A percentile compares a stretch with the other conserved stretches of the same genome.
Evolutionary conservation across 2,329 filamentous ascomycete genomes (phyloP).

Genomic region (Fusarium chlamydosporum): DNA sequence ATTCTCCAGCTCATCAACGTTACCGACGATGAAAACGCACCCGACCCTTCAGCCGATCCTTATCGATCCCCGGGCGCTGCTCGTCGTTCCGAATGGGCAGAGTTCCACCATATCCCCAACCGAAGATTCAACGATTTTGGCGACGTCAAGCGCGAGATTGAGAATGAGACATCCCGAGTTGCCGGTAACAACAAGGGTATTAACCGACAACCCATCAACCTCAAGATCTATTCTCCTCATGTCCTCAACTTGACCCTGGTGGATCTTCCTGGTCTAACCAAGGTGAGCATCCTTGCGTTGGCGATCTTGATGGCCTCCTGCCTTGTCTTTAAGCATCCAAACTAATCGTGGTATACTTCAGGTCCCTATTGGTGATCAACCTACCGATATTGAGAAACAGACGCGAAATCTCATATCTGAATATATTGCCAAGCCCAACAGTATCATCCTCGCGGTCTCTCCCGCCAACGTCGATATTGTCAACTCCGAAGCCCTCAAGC

Average conservation of each 20-base stretch:
- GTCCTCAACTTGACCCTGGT: slow-evolving; percentile 97
- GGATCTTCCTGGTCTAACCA: slow-evolving; percentile 94
- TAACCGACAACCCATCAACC: slow-evolving; percentile 95
- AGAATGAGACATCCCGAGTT: slow-evolving; percentile 94
- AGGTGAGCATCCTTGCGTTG: slow-evolving; percentile 67
- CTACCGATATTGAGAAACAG: slow-evolving; percentile 98
- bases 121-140: slow-evolving; percentile 91
- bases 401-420: slow-evolving; percentile 96
- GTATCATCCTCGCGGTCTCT: slow-evolving; percentile 95
- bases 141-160: slow-evolving; percentile 95
- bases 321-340: slow-evolving; percentile 28
- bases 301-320: slow-evolving; percentile 27
- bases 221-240: slow-evolving; percentile 98
- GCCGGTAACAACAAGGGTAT: slow-evolving; percentile 97
- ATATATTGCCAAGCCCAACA: slow-evolving; percentile 99
- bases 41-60: slow-evolving; percentile 75
- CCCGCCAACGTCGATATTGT: slow-evolving; percentile 98
- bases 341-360: slow-evolving; percentile 54
- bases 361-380: slow-evolving; percentile 98
- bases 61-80: slow-evolving; percentile 83
- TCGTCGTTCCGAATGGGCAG: slow-evolving; percentile 82
- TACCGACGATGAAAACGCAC: slow-evolving; percentile 77
- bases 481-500: slow-evolving; percentile 96
- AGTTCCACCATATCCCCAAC: slow-evolving; percentile 95
- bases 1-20: slow-evolving; percentile 99